Evolutionary conservation across 2,329 filamentous ascomycete genomes (phyloP), one percentile per base, ranked within the genome.

Genomic region (Pseudocercospora ulei): DNA sequence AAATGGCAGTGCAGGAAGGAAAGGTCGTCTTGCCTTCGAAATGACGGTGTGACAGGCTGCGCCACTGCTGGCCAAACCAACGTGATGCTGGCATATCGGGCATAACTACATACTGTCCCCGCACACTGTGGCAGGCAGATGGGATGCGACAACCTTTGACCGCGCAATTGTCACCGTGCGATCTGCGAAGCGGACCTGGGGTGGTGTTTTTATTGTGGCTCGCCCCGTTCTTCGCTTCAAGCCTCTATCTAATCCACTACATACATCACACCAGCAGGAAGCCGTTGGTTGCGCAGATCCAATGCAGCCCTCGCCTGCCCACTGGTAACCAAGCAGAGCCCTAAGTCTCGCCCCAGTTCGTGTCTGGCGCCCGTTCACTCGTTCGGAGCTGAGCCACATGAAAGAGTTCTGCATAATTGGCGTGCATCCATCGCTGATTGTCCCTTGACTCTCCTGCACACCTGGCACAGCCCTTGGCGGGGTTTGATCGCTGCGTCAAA

Each of bases 101-200:
- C 9, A 14, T 9, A n/a, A 12, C 7, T 11, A 19, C 16, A 11
- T 13, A 16, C 35, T 16, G 18, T 31, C 35, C 29, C 35, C 36
- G 41, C 33, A 26, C 35, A 35, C 36, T 36, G 26, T 43, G 41
- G 36, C 41, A 14, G 41, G 36, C 41, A 14, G 36, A 36, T 34
- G 25, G 39, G 30, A 40, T 35, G 18, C 30, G 13, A 35, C 29
- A 25, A 25, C 17, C 26, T 39, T 31, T 39, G 23, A 26, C 22
- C 25, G 23, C 35, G 36, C 29, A 30, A 43, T 30, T 35, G 26
- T 20, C 28, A 33, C 31, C 7, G 35, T 34, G 19, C 19, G 22
- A 35, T 28, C 26, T 13, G 14, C 17, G 22, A 13, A 36, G 36
- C 22, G 14, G 25, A 31, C 14, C 11, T 12, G 14, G n/a, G 7